These are phyloP conservation scores for Paramecium biaurelia DNA, from an alignment of 73 alveolate species.

Conservation along the genomic window DNA sequence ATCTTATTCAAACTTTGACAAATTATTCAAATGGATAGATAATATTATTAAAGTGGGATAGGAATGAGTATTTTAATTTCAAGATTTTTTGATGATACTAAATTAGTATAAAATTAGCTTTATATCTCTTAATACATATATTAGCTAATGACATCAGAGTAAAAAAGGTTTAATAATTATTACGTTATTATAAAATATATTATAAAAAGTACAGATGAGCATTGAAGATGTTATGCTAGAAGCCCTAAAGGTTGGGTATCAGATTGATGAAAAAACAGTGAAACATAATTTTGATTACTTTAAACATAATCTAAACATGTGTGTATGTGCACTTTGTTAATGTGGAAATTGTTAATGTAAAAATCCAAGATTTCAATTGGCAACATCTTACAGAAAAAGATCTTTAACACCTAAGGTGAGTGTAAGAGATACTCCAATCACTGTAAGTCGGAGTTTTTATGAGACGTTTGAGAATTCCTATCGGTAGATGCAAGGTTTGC, in stretches of 20 bases:
- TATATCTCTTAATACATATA: background rate
- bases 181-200: background rate
- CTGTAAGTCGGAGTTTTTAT: background rate
- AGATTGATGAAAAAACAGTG: constrained; percentile 8
- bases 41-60: background rate
- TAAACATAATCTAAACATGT: background rate
- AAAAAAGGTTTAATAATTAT: background rate
- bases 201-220: background rate
- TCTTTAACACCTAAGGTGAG: background rate
- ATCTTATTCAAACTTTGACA: too few species aligned
- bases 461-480: constrained; percentile 1
- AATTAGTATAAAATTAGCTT: background rate
- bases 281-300: background rate
- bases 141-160: background rate
- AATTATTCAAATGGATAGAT: too few species aligned
- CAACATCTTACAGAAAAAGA: background rate
- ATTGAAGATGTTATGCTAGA: background rate
- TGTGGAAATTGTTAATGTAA: constrained; percentile 13
- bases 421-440: constrained; percentile 1
- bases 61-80: background rate
- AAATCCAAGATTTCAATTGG: background rate
- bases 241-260: background rate
- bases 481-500: background rate
- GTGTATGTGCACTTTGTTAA: background rate
- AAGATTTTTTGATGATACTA: too few species aligned